Percentiles rank a stretch among this genome's conserved stretches.
Evolutionary conservation across 2,329 filamentous ascomycete genomes (phyloP).

Genomic region (Kalmusia sp.): DNA sequence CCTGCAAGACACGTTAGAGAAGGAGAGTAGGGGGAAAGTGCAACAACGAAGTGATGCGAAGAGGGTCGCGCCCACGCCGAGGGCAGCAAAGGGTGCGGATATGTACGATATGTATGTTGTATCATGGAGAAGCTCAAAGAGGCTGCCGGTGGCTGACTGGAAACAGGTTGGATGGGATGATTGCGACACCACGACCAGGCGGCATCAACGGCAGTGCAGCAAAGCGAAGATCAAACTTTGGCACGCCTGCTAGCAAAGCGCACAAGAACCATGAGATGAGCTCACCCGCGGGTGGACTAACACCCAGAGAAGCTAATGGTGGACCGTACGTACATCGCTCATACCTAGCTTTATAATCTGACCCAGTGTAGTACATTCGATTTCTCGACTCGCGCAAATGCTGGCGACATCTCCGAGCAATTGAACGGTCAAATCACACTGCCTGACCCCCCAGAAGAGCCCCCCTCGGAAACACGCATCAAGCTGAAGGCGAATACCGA

Average conservation of each 20-base stretch:
- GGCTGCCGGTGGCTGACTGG: constrained; percentile 15
- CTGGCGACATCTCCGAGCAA: constrained; percentile 82
- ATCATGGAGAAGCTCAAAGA: background rate
- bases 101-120: constrained; percentile 77
- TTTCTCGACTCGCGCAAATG: constrained; percentile 78
- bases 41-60: constrained; percentile 68
- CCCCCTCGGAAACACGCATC: constrained; percentile 77
- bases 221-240: constrained; percentile 62
- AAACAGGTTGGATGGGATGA: constrained; percentile 55
- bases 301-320: constrained; percentile 44
- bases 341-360: constrained; percentile 15
- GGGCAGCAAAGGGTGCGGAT: constrained; percentile 63
- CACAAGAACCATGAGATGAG: constrained; percentile 53
- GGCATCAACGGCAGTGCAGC: constrained; percentile 53
- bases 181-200: constrained; percentile 52
- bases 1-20: constrained; percentile 83
- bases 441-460: constrained; percentile 73
- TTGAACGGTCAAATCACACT: constrained; percentile 77
- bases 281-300: constrained; percentile 55
- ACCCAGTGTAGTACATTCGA: constrained; percentile 57
- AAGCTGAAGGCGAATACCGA: constrained; percentile 87
- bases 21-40: constrained; percentile 72
- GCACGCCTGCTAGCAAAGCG: constrained; percentile 53
- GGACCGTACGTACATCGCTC: constrained; percentile 45
- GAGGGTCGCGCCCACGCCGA: constrained; percentile 66